phyloP scores from a whole-genome alignment of 148 eudicot species.

The Nyssa sinensis region DNA sequence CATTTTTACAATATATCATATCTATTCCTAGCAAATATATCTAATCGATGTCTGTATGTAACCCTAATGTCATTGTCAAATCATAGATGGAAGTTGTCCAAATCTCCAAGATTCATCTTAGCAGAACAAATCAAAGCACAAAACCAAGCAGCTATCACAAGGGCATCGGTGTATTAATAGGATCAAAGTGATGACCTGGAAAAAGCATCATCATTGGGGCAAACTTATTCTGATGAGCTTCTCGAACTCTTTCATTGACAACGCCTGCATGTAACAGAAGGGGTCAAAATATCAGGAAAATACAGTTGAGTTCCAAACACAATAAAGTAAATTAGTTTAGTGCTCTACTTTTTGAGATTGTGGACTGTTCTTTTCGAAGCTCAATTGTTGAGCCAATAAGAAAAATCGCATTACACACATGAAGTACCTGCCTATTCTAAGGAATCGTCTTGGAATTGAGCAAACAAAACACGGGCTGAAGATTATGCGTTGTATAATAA shows the following conservation, averaged over 20 bases:
- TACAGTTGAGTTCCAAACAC: not conserved
- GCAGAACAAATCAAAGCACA: not conserved
- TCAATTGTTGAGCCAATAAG: too few relatives aligned
- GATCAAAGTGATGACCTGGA: conserved; percentile 59
- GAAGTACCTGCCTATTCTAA: too few relatives aligned
- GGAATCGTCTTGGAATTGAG: too few relatives aligned
- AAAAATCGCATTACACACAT: too few relatives aligned
- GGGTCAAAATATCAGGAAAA: not conserved
- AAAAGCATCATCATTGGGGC: conserved; percentile 94
- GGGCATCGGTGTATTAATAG: not conserved
- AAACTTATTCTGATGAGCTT: conserved; percentile 61
- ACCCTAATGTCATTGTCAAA: not conserved
- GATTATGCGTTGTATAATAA: too few relatives aligned
- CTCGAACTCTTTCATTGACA: conserved; percentile 79
- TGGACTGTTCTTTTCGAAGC: not conserved
- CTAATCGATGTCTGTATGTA: not conserved
- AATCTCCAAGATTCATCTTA: not conserved
- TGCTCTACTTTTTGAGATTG: not conserved
- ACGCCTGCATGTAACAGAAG: conserved; percentile 52
- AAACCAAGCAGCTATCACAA: not conserved
- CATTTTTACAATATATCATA: not conserved
- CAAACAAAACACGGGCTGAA: too few relatives aligned
- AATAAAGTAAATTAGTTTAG: not conserved
- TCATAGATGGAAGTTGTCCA: not conserved
- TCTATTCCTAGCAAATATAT: not conserved